Percentiles rank a stretch among this genome's conserved stretches.
phyloP scores from a whole-genome alignment of 1,284 basidiomycete species.

The Naganishia sp. region DNA sequence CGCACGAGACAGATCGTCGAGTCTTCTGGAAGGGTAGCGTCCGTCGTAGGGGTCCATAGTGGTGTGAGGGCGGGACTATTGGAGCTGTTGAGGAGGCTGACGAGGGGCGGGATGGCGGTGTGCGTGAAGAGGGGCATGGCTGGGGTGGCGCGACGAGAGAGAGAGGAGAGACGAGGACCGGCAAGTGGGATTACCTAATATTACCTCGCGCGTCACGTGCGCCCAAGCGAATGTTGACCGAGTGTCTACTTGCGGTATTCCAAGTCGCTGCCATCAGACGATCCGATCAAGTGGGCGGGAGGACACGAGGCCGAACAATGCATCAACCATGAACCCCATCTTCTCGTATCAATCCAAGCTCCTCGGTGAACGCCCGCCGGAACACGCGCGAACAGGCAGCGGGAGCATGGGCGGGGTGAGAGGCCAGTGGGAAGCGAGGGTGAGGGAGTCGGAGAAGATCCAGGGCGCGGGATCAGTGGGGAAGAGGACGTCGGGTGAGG shows the following conservation, averaged over 20 bases:
- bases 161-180: background rate
- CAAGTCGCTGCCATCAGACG: background rate
- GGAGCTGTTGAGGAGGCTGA: conserved; percentile 78
- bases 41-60: conserved; percentile 62
- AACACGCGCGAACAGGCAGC: background rate
- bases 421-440: conserved; percentile 20
- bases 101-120: conserved; percentile 63
- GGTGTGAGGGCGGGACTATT: conserved; percentile 62
- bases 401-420: conserved; percentile 4
- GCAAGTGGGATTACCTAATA: conserved; percentile 11
- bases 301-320: background rate
- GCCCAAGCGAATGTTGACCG: background rate
- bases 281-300: background rate
- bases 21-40: conserved; percentile 61
- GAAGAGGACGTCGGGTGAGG: background rate
- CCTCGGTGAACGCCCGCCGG: conserved; percentile 9
- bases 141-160: background rate
- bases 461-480: background rate
- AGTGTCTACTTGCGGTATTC: background rate
- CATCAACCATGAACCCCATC: conserved; percentile 2
- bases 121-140: conserved; percentile 53
- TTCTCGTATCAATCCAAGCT: conserved; percentile 24
- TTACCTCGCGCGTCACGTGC: background rate
- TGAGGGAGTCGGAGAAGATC: background rate
- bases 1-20: conserved; percentile 68